A percentile compares a stretch with the other conserved stretches of the same genome.
These are phyloP conservation scores for Croton setiger DNA, from an alignment of 441 rosid species.

Conservation along the genomic window DNA sequence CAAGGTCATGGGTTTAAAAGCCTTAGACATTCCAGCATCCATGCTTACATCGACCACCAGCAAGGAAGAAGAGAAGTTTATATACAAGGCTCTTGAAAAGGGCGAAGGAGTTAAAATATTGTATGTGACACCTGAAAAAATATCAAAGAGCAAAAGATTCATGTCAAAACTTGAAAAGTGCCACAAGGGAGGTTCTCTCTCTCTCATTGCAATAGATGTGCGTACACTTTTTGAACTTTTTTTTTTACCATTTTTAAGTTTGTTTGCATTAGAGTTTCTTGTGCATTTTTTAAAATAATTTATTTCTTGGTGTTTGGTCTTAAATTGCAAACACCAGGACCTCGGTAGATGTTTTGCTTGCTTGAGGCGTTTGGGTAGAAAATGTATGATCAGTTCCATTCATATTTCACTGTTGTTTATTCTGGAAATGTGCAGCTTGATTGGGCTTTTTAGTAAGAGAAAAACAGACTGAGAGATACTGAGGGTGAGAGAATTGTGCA, in stretches of 20 bases:
- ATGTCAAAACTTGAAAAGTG: conserved; percentile 99
- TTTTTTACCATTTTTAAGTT: background rate
- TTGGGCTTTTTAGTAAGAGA: background rate
- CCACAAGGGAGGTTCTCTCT: conserved; percentile 66
- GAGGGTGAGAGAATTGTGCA: background rate
- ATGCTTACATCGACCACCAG: conserved; percentile 84
- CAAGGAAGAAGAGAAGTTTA: conserved; percentile 88
- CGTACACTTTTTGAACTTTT: conserved; percentile 29
- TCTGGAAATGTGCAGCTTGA: background rate
- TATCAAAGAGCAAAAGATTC: conserved; percentile 97
- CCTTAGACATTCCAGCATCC: conserved; percentile 81
- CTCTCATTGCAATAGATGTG: conserved; percentile 88
- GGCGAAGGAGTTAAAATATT: conserved; percentile 84
- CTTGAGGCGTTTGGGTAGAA: background rate
- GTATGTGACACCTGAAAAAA: conserved; percentile 94
- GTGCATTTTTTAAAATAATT: background rate
- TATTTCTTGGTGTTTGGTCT: background rate
- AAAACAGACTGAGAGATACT: background rate
- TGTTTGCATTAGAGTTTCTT: background rate
- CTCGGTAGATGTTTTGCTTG: background rate
- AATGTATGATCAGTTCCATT: background rate
- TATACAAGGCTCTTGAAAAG: conserved; percentile 89
- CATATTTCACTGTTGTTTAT: background rate
- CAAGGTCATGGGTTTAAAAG: conserved; percentile 93
- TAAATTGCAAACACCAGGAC: background rate